Conservation (phyloP, 805 yeast species). For the Metschnikowia proteae region DNA sequence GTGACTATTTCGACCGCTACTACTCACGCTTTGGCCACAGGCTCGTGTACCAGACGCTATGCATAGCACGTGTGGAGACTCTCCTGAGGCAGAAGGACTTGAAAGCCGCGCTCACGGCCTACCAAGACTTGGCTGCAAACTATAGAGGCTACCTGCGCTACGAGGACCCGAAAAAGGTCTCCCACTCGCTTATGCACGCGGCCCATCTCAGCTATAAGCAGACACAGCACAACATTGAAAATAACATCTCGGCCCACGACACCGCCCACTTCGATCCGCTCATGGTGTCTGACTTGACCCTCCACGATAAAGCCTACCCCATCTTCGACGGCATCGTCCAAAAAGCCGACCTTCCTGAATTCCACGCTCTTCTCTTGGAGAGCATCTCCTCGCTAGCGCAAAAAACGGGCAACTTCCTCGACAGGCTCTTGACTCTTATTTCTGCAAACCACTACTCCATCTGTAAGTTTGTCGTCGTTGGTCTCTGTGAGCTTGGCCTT, state of each 20-base stretch:
- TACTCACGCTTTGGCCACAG: slow-evolving; percentile 34
- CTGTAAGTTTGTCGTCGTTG: slow-evolving; percentile 24
- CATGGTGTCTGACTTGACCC: slow-evolving; percentile 23
- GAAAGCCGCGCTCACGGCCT: slow-evolving; percentile 22
- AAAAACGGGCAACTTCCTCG: slow-evolving; percentile 13
- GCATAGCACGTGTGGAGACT: slow-evolving; percentile 30
- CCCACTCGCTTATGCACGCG: slow-evolving; percentile 11
- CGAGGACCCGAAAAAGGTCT: slow-evolving; percentile 7
- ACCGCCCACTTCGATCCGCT: not conserved
- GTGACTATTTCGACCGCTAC: slow-evolving; percentile 35
- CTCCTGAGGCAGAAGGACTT: slow-evolving; percentile 22
- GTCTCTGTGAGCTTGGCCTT: slow-evolving; percentile 26
- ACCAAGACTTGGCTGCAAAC: slow-evolving; percentile 18
- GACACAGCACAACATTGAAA: slow-evolving; percentile 19
- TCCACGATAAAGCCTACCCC: slow-evolving; percentile 16
- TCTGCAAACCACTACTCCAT: slow-evolving; percentile 25
- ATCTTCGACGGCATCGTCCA: slow-evolving; percentile 26
- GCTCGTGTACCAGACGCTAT: slow-evolving; percentile 25
- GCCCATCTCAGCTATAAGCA: slow-evolving; percentile 10
- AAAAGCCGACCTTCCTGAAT: slow-evolving; percentile 32
- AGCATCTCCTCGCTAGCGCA: slow-evolving; percentile 10
- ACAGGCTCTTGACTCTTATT: slow-evolving; percentile 19
- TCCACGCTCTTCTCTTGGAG: slow-evolving; percentile 20
- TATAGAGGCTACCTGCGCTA: slow-evolving; percentile 19
- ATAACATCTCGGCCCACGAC: not conserved